Base-by-base conservation (phyloP, 2,329 filamentous ascomycete species). In the Sarocladiaceae sp. region DNA sequence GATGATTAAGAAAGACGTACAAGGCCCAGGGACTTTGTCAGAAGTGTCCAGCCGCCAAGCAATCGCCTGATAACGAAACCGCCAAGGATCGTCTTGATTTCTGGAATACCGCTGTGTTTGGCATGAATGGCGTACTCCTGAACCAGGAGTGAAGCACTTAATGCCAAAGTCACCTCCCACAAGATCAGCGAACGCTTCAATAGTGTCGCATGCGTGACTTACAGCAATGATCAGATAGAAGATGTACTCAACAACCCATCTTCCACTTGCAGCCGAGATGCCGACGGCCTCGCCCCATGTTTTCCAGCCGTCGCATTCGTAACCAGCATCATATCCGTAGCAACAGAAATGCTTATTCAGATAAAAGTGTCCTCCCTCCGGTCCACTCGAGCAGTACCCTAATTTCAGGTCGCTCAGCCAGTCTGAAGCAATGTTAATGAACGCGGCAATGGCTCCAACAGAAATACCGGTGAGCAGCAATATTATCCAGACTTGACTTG, bases 61-160 rank as follows among this genome's bases (percentile, higher is more conserved):
- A 97, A 96, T 54, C 86, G 82, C 55, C 86, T 81, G 56, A 99
- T 97, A 28, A 99, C 86, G 66, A 97, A 97, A 5, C 93, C 93
- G 36, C 93, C 93, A 51, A 99, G 74, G 8, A 99, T 83, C 2
- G 92, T 97, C 76, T 99, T 99, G 71, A 99, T 95, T 74, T 99
- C 93, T 5, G 93, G 91, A 60, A 99, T 97, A 70, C 93, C 93
- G 66, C 90, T 96, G 64, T 97, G 93, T 66, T 88, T 93, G 46
- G 93, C 93, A 69, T 96, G 90, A 4, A 88, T 77, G 22, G 90
- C 90, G 68, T 92, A 97, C 60, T 87, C 83, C 60, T 87, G 83
- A 13, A 97, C 92, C 51, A 97, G 73, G 51, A 92, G 65, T 51
- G 87, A 89, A 10, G 94, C 90, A 53, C 79, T 82, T 33, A 83